phyloP scores from a whole-genome alignment of 192 early-diverging fungal species.

The Piromyces sp. region DNA sequence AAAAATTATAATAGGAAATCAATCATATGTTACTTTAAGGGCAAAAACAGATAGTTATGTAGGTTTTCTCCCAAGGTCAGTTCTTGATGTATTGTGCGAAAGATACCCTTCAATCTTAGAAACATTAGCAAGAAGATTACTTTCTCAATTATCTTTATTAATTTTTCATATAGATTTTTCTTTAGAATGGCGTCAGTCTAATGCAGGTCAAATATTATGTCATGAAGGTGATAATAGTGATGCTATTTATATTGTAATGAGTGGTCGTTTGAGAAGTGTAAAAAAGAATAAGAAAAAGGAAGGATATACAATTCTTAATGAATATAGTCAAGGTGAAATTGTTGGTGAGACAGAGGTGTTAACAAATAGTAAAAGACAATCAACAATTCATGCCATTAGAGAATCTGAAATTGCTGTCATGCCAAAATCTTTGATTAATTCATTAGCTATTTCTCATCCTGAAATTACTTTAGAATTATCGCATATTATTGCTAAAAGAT shows the following conservation, averaged over 20 bases:
- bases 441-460: slow-evolving; percentile 71
- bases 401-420: slow-evolving; percentile 90
- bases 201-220: slow-evolving; percentile 81
- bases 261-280: slow-evolving; percentile 67
- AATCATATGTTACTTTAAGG: slow-evolving; percentile 66
- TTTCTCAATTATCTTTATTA: slow-evolving; percentile 60
- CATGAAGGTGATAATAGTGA: slow-evolving; percentile 72
- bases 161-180: slow-evolving; percentile 59
- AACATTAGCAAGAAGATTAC: slow-evolving; percentile 73
- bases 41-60: slow-evolving; percentile 67
- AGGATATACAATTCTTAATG: slow-evolving; percentile 47
- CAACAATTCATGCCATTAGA: slow-evolving; percentile 90
- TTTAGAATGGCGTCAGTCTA: slow-evolving; percentile 87
- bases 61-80: slow-evolving; percentile 67
- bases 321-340: slow-evolving; percentile 88
- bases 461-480: slow-evolving; percentile 82
- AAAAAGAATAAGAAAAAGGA: neutral
- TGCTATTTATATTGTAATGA: slow-evolving; percentile 81
- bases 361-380: slow-evolving; percentile 47
- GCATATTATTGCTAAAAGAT: slow-evolving; percentile 59
- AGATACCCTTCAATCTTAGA: slow-evolving; percentile 65
- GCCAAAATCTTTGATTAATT: slow-evolving; percentile 86
- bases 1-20: slow-evolving; percentile 59
- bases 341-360: slow-evolving; percentile 90
- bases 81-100: slow-evolving; percentile 71